A percentile compares a stretch with the other conserved stretches of the same genome.
Conservation (phyloP, 306 rosid genomes). For the Trifolium pratense region DNA sequence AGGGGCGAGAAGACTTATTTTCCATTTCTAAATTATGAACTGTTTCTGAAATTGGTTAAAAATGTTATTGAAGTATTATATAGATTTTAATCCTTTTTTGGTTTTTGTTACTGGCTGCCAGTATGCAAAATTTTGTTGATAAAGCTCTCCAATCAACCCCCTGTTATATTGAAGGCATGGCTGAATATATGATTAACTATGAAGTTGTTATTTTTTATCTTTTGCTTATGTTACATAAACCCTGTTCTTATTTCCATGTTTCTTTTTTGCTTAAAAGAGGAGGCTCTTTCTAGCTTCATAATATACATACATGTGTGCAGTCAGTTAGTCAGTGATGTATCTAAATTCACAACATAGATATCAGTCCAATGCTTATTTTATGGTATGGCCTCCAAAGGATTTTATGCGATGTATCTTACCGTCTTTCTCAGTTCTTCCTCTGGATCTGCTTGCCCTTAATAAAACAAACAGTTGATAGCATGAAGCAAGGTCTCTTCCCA, state of each 20-base stretch:
- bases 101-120: slow-evolving; percentile 15
- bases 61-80: too few relatives aligned
- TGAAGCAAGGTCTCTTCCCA: slow-evolving; percentile 61
- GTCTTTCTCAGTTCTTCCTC: slow-evolving; percentile 61
- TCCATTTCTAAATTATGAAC: too few relatives aligned
- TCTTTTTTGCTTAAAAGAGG: not conserved
- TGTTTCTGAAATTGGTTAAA: too few relatives aligned
- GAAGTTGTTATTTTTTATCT: slow-evolving; percentile 10
- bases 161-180: slow-evolving; percentile 7
- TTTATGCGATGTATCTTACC: slow-evolving; percentile 56
- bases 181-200: slow-evolving; percentile 1
- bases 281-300: not conserved
- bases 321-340: not conserved
- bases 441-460: slow-evolving; percentile 64
- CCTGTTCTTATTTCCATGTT: slow-evolving; percentile 22
- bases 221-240: not conserved
- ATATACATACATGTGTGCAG: not conserved
- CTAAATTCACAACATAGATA: not conserved
- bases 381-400: slow-evolving; percentile 52
- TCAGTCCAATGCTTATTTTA: slow-evolving; percentile 52
- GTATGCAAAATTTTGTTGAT: slow-evolving; percentile 2
- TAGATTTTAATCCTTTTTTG: too few relatives aligned
- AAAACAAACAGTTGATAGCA: slow-evolving; percentile 35
- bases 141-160: slow-evolving; percentile 1
- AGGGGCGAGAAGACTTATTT: too few relatives aligned